A percentile compares a stretch with the other conserved stretches of the same genome.
Evolutionary conservation across 2,329 filamentous ascomycete species (phyloP).

Genomic region (Diplocarpon rosae): DNA sequence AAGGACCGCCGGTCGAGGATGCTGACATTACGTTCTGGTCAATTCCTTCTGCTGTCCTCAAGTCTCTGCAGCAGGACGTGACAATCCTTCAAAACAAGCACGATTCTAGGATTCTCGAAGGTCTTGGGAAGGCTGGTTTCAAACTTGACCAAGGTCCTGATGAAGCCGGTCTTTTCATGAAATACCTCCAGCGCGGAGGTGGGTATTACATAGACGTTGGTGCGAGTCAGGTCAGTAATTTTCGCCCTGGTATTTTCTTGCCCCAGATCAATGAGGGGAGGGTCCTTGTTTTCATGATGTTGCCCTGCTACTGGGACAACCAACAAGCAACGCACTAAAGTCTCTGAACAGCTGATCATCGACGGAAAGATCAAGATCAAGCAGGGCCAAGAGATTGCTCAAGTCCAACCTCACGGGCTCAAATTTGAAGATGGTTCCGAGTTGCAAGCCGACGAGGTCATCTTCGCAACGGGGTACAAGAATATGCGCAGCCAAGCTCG

Average conservation of each 20-base stretch:
- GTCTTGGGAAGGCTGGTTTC: slow-evolving; percentile 45
- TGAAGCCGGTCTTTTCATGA: slow-evolving; percentile 41
- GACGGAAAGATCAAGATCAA: slow-evolving; percentile 44
- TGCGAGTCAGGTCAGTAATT: slow-evolving; percentile 27
- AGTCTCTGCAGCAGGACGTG: slow-evolving; percentile 41
- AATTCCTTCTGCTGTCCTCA: slow-evolving; percentile 47
- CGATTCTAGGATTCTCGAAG: slow-evolving; percentile 33
- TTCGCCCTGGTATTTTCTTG: too few relatives aligned
- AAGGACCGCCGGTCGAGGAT: slow-evolving; percentile 45
- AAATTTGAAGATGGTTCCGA: slow-evolving; percentile 36
- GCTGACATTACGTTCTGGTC: slow-evolving; percentile 51
- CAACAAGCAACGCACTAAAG: too few relatives aligned
- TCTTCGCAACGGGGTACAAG: slow-evolving; percentile 38
- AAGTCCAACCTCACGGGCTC: slow-evolving; percentile 30
- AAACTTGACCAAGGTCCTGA: slow-evolving; percentile 46
- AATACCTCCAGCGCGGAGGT: slow-evolving; percentile 49
- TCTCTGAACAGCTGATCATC: slow-evolving; percentile 31
- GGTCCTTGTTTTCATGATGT: too few relatives aligned
- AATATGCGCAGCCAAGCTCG: slow-evolving; percentile 41
- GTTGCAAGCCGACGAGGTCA: slow-evolving; percentile 41
- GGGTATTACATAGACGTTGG: slow-evolving; percentile 50
- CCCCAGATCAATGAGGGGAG: too few relatives aligned
- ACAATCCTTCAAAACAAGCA: slow-evolving; percentile 29
- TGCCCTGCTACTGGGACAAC: too few relatives aligned
- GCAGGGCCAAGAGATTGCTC: slow-evolving; percentile 34